Percentiles rank a stretch among this genome's conserved stretches.
phyloP scores from a whole-genome alignment of 805 yeast species.

The Candida awuae region DNA sequence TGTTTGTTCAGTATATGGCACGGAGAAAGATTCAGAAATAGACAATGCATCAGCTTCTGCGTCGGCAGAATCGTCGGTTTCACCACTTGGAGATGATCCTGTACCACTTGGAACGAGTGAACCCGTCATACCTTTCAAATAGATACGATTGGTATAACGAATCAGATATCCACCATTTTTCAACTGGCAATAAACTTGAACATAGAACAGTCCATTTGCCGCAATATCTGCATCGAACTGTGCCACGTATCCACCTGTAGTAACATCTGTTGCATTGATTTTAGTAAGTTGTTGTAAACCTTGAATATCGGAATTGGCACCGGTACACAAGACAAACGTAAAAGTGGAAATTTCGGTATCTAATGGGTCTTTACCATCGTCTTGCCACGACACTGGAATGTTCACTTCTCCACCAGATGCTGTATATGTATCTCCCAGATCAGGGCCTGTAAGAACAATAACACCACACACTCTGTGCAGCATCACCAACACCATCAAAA shows the following conservation, averaged over 20 bases:
- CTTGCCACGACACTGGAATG: constrained; percentile 48
- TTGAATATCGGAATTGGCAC: constrained; percentile 43
- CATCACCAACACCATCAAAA: neutral
- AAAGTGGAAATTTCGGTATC: constrained; percentile 37
- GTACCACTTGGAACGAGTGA: constrained; percentile 40
- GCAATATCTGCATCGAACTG: constrained; percentile 36
- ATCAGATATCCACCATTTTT: constrained; percentile 43
- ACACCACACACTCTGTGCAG: neutral
- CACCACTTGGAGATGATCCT: constrained; percentile 38
- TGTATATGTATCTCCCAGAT: constrained; percentile 31
- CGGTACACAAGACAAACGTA: constrained; percentile 60
- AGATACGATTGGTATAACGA: constrained; percentile 63
- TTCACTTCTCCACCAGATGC: constrained; percentile 32
- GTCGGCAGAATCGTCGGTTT: constrained; percentile 32
- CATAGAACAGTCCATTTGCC: constrained; percentile 59
- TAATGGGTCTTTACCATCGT: constrained; percentile 42
- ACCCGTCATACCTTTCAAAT: constrained; percentile 68
- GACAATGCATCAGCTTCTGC: constrained; percentile 19
- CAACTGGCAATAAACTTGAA: constrained; percentile 55
- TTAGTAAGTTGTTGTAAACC: constrained; percentile 30
- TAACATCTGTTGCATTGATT: constrained; percentile 26
- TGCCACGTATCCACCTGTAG: constrained; percentile 34
- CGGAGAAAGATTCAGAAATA: constrained; percentile 46
- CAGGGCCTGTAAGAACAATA: constrained; percentile 36
- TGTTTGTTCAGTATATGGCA: constrained; percentile 72